These are phyloP conservation scores for Spergularia marina DNA, from an alignment of 148 eudicot genomes.

Conservation along the genomic window DNA sequence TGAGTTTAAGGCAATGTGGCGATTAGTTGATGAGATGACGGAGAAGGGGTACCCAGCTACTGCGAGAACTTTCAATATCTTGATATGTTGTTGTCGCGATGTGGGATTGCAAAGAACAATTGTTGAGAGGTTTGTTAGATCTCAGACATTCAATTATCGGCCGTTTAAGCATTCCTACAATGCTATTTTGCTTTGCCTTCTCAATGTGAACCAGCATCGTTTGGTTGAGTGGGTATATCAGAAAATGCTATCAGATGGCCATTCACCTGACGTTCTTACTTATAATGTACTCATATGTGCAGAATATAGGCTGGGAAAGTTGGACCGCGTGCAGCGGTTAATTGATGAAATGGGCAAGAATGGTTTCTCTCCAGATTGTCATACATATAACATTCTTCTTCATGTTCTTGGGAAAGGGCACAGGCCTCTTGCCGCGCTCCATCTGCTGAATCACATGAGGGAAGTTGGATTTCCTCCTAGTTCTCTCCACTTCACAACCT, in stretches of 20 bases:
- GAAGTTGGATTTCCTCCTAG: slow-evolving; percentile 60
- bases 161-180: slow-evolving; percentile 78
- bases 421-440: slow-evolving; percentile 63
- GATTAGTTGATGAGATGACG: slow-evolving; percentile 81
- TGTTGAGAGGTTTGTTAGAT: slow-evolving; percentile 69
- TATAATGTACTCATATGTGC: slow-evolving; percentile 71
- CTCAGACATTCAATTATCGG: slow-evolving; percentile 65
- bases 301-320: slow-evolving; percentile 68
- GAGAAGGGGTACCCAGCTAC: slow-evolving; percentile 73
- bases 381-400: slow-evolving; percentile 77
- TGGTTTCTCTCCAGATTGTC: slow-evolving; percentile 71
- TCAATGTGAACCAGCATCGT: slow-evolving; percentile 57
- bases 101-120: slow-evolving; percentile 72
- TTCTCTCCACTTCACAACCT: slow-evolving; percentile 77
- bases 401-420: slow-evolving; percentile 81
- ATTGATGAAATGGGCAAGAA: slow-evolving; percentile 70
- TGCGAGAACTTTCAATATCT: slow-evolving; percentile 74
- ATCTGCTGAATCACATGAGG: slow-evolving; percentile 77
- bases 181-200: slow-evolving; percentile 75
- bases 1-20: slow-evolving; percentile 83
- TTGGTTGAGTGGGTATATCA: slow-evolving; percentile 87
- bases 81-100: slow-evolving; percentile 74
- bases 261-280: slow-evolving; percentile 66
- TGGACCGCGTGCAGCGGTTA: slow-evolving; percentile 56
- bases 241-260: slow-evolving; percentile 70